Conservation (phyloP, 257 asterid species). For the Nicotiana undulata region DNA sequence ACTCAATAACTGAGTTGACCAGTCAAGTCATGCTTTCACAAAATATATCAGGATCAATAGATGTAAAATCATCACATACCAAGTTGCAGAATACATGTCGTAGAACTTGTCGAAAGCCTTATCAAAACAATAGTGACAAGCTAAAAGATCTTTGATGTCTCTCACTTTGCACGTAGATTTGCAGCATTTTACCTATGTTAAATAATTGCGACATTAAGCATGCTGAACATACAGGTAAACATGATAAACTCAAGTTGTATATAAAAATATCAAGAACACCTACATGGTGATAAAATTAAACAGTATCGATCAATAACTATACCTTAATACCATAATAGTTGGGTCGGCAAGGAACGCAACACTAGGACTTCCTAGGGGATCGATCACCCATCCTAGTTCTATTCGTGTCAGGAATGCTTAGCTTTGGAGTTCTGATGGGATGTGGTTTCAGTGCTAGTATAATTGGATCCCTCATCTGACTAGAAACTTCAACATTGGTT, state of each 20-base stretch:
- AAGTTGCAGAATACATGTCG: constrained; percentile 73
- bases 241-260: background rate
- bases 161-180: constrained; percentile 75
- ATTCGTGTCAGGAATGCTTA: background rate
- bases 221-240: background rate
- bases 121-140: constrained; percentile 66
- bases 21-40: background rate
- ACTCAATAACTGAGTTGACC: background rate
- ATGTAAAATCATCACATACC: constrained; percentile 35
- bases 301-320: background rate
- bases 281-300: background rate
- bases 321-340: background rate
- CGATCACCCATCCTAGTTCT: background rate
- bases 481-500: background rate
- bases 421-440: background rate
- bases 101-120: constrained; percentile 87
- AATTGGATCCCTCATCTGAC: background rate
- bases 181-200: constrained; percentile 73
- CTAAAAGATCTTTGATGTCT: constrained; percentile 58
- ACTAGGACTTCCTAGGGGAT: background rate
- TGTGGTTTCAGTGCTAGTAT: background rate
- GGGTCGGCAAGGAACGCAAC: background rate
- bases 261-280: background rate
- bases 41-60: background rate
- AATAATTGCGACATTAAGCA: background rate